These are phyloP conservation scores for Boletus mariae DNA, from an alignment of 1,284 basidiomycete species.

Conservation along the genomic window DNA sequence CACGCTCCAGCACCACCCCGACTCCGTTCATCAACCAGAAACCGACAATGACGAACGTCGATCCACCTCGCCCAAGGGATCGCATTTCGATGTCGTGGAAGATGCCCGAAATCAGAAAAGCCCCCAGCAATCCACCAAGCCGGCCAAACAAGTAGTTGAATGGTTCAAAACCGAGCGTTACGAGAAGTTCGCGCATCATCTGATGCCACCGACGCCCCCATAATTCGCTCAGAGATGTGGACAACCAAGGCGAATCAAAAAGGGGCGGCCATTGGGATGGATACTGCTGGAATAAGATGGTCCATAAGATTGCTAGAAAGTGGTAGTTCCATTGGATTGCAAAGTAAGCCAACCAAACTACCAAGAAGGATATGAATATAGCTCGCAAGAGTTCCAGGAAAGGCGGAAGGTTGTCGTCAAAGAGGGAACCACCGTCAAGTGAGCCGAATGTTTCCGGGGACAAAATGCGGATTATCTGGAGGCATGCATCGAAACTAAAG, in stretches of 20 bases:
- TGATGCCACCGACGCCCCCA: constrained; percentile 50
- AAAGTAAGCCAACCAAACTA: constrained; percentile 42
- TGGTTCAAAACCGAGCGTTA: constrained; percentile 27
- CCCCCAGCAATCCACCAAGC: constrained; percentile 46
- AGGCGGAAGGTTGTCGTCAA: constrained; percentile 41
- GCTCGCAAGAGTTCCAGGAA: constrained; percentile 36
- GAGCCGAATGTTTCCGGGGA: constrained; percentile 22
- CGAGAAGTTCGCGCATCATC: constrained; percentile 30
- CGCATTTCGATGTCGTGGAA: constrained; percentile 56
- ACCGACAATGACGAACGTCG: constrained; percentile 40
- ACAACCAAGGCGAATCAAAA: constrained; percentile 39
- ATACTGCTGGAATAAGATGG: constrained; percentile 35
- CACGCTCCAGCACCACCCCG: constrained; percentile 47
- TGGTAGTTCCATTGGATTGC: constrained; percentile 42
- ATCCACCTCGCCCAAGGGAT: constrained; percentile 51
- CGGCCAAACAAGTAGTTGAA: constrained; percentile 40
- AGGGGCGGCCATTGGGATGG: constrained; percentile 41
- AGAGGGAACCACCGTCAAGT: constrained; percentile 41
- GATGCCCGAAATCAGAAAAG: constrained; percentile 54
- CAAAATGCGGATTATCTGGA: constrained; percentile 11
- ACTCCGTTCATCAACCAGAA: constrained; percentile 45
- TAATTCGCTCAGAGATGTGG: constrained; percentile 38
- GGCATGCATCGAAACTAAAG: constrained; percentile 17
- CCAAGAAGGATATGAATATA: constrained; percentile 37
- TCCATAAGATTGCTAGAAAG: constrained; percentile 39